Evolutionary conservation across 202 grass and related monocot species (phyloP).

Genomic region (Schoenoplectus triqueter): DNA sequence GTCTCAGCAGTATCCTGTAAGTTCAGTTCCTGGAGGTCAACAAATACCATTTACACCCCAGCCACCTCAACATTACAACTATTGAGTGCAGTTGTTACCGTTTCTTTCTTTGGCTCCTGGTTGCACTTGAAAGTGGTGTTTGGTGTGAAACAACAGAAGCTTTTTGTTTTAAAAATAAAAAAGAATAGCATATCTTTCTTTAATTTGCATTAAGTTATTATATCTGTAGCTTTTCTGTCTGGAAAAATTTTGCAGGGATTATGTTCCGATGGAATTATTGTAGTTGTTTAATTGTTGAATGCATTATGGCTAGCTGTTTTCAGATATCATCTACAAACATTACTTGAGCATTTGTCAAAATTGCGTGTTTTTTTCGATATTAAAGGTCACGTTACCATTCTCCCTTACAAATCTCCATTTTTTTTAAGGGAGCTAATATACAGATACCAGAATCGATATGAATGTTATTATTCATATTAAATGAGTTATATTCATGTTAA

Average conservation of each 20-base stretch:
- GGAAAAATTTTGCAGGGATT: constrained; percentile 23
- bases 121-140: constrained; percentile 30
- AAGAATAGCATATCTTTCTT: neutral
- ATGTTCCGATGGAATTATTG: constrained; percentile 1
- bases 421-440: no score
- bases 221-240: constrained; percentile 19
- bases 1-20: constrained; percentile 46
- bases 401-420: no score
- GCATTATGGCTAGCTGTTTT: neutral
- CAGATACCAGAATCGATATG: no score
- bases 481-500: no score
- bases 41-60: constrained; percentile 49
- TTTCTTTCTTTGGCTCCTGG: neutral
- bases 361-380: no score
- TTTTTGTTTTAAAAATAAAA: constrained; percentile 27
- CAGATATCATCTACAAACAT: no score
- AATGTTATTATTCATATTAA: no score
- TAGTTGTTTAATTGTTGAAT: neutral
- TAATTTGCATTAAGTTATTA: neutral
- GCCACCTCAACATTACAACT: constrained; percentile 46
- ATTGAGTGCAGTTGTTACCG: constrained; percentile 14
- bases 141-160: constrained; percentile 23
- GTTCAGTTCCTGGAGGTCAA: constrained; percentile 45
- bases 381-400: no score
- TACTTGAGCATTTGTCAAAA: no score